phyloP scores from a whole-genome alignment of 202 grass and related monocot species.

The Carex arenaria region DNA sequence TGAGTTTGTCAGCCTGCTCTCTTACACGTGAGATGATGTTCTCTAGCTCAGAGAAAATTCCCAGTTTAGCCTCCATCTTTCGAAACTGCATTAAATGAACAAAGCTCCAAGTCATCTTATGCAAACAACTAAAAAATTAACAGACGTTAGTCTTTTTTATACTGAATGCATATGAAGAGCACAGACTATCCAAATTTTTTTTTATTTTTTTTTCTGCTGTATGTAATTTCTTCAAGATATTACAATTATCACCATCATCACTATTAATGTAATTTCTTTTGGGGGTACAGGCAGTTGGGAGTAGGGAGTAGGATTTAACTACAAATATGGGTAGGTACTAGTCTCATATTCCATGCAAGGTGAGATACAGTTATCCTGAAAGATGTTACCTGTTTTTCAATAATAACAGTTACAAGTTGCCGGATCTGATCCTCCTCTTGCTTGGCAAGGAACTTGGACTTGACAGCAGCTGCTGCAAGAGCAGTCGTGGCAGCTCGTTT shows the following conservation, averaged over 20 bases:
- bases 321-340: background rate
- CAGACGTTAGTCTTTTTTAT: background rate
- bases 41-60: constrained; percentile 70
- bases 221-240: background rate
- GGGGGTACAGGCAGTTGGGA: background rate
- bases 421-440: constrained; percentile 81
- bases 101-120: constrained; percentile 2
- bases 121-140: background rate
- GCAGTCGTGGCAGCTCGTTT: constrained; percentile 80
- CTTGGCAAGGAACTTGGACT: constrained; percentile 79
- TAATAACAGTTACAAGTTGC: constrained; percentile 63
- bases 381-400: constrained; percentile 78
- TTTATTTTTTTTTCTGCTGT: background rate
- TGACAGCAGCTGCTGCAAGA: constrained; percentile 79
- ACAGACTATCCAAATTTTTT: background rate
- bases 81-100: constrained; percentile 51
- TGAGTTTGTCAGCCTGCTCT: constrained; percentile 86
- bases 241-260: background rate
- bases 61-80: constrained; percentile 77
- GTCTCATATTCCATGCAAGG: constrained; percentile 2
- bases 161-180: background rate
- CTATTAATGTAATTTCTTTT: background rate
- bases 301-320: background rate
- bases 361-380: background rate
- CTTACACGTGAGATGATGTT: constrained; percentile 55